phyloP scores from a whole-genome alignment of 345 rosid genomes.

The Laguncularia racemosa region DNA sequence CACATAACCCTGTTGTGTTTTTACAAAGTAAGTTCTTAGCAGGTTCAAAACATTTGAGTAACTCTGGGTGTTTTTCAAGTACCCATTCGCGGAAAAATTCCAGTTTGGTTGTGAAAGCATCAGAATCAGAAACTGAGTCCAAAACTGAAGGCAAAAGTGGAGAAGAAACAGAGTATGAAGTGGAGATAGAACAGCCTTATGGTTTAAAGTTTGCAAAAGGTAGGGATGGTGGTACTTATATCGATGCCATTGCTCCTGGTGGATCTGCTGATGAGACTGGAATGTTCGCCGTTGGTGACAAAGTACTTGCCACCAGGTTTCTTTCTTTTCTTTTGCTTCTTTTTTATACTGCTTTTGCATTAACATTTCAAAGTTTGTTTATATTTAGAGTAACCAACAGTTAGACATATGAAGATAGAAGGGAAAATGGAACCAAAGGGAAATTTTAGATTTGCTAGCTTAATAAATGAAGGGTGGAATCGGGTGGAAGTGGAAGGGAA shows the following conservation, averaged over 20 bases:
- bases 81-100: constrained; percentile 33
- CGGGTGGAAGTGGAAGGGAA: too few relatives aligned
- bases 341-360: background rate
- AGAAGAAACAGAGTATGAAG: constrained; percentile 41
- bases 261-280: constrained; percentile 79
- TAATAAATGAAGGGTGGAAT: too few relatives aligned
- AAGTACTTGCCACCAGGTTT: constrained; percentile 93
- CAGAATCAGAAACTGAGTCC: constrained; percentile 62
- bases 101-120: constrained; percentile 38
- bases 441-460: too few relatives aligned
- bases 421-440: too few relatives aligned
- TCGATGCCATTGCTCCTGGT: constrained; percentile 80
- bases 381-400: too few relatives aligned
- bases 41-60: constrained; percentile 12
- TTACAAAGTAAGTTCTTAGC: background rate
- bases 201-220: constrained; percentile 84
- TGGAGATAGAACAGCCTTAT: constrained; percentile 76
- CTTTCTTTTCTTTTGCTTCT: background rate
- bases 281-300: constrained; percentile 75
- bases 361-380: too few relatives aligned
- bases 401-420: too few relatives aligned
- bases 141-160: constrained; percentile 18
- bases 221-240: constrained; percentile 84
- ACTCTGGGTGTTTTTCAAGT: constrained; percentile 18
- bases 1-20: constrained; percentile 3